Percentiles rank a stretch among this genome's conserved stretches.
Conservation (phyloP, 169 alveolate species). For the Eimeria tenella region DNA sequence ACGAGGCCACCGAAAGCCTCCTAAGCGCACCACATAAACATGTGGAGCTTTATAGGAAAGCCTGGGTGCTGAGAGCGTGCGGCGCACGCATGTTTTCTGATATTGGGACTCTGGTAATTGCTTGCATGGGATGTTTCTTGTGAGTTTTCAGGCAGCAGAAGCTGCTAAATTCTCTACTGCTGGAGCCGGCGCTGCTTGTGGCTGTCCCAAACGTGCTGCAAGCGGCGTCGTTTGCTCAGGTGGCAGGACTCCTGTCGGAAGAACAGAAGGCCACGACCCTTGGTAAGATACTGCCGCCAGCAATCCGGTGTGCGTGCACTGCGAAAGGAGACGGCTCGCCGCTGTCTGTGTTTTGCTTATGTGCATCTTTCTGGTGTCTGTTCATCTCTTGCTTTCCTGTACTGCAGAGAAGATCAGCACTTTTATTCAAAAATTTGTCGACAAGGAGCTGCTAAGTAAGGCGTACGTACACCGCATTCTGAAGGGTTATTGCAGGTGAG, state of each 20-base stretch:
- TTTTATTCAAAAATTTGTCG: constrained; percentile 42
- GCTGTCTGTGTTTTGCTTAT: neutral
- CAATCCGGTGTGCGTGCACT: neutral
- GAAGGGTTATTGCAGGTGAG: neutral
- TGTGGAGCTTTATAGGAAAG: too few relatives aligned
- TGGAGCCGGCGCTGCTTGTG: constrained; percentile 51
- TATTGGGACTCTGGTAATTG: neutral
- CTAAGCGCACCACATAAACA: too few relatives aligned
- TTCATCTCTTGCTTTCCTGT: neutral
- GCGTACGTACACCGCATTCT: constrained; percentile 61
- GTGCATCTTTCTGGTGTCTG: neutral
- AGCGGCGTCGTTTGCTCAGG: neutral
- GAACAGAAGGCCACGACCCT: neutral
- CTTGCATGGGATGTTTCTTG: neutral
- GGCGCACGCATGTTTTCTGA: neutral
- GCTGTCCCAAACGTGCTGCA: constrained; percentile 19
- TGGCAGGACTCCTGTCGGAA: neutral
- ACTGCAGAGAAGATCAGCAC: constrained; percentile 15
- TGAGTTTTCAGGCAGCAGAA: constrained; percentile 31
- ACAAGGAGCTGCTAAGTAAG: constrained; percentile 68
- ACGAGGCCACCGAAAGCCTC: too few relatives aligned
- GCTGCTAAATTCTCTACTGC: constrained; percentile 19
- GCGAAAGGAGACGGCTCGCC: too few relatives aligned
- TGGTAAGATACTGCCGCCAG: constrained; percentile 16
- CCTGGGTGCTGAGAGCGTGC: neutral